Base-by-base conservation (phyloP, 768 basidiomycete genomes). In the Hortiboletus flavorubellus region DNA sequence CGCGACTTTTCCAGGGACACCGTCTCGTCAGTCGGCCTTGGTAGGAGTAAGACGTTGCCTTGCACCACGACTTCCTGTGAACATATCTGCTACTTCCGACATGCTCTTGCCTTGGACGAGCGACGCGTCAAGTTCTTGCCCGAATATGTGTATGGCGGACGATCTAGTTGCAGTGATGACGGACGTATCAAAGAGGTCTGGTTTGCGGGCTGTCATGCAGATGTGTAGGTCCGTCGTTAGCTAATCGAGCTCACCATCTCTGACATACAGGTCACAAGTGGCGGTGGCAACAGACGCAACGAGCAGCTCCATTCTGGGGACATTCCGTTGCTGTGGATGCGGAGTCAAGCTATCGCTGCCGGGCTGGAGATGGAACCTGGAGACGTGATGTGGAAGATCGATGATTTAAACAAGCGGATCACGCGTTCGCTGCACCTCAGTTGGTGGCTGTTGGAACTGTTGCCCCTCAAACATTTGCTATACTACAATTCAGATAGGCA, bases 21-120 rank as follows among this genome's bases (percentile, higher is more conserved):
- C 0, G 78, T 79, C 5, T 79, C 79, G 3, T 77, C 78, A 0
- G 68, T 80, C 41, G 76, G 79, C 6, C 11, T 78, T 3, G 38
- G 68, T 3, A 61, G 76, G 40, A 59, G 53, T 12, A 66, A 56
- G 12, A 65, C 55, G 21, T 53, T 76, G 8, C 75, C 78, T 6
- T 58, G 54, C 21, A 74, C 74, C 8, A 66, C 64, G 16, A 55
- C 54, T 8, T 62, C 64, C 2, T 64, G 59, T 48, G 59, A 71
- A 34, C 71, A 76, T 47, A 65, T 78, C 8, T 76, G 74, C 40
- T 70, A 68, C 43, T 79, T 80, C 52, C 72, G 78, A 8, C 78
- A 80, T 60, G 78, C 76, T 1, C 64, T 80, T 5, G 78, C 79
- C 1, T 64, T 80, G 29, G 78, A 80, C 53, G 79, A 80, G 44